Evolutionary conservation across 1,284 basidiomycete species (phyloP).

Genomic region (Moesziomyces globuligerus): DNA sequence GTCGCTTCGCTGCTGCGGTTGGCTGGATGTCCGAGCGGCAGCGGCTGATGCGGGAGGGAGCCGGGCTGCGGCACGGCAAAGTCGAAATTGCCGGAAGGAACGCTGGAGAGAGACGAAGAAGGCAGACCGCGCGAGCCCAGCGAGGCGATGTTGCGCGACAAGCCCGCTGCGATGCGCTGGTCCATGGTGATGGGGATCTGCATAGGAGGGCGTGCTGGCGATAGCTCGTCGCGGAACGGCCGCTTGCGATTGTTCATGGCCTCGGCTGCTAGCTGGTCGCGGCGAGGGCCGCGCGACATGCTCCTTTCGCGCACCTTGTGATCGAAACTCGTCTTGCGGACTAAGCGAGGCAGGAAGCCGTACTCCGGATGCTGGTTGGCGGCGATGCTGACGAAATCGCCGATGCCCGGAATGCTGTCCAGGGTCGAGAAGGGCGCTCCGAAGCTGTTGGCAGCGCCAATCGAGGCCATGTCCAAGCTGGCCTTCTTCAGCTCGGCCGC

Average conservation of each 20-base stretch:
- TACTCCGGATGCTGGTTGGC: slow-evolving; percentile 66
- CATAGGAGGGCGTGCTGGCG: slow-evolving; percentile 54
- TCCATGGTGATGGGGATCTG: slow-evolving; percentile 58
- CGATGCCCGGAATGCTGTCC: slow-evolving; percentile 65
- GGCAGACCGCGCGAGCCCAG: slow-evolving; percentile 38
- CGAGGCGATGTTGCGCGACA: slow-evolving; percentile 60
- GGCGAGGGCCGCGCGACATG: slow-evolving; percentile 54
- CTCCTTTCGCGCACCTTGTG: slow-evolving; percentile 65
- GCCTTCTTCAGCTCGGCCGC: slow-evolving; percentile 30
- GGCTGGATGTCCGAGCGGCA: slow-evolving; percentile 4
- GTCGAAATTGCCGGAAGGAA: slow-evolving; percentile 56
- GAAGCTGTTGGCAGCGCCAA: slow-evolving; percentile 54
- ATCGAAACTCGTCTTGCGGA: slow-evolving; percentile 67
- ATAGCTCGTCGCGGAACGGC: slow-evolving; percentile 57
- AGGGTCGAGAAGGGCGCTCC: slow-evolving; percentile 58
- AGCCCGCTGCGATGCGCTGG: slow-evolving; percentile 63
- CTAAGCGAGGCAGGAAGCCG: slow-evolving; percentile 64
- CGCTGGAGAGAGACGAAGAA: slow-evolving; percentile 33
- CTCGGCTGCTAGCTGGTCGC: slow-evolving; percentile 36
- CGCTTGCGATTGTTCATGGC: slow-evolving; percentile 58
- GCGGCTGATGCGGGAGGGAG: slow-evolving; percentile 17
- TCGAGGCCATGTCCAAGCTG: slow-evolving; percentile 58
- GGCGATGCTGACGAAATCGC: slow-evolving; percentile 61
- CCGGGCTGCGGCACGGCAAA: slow-evolving; percentile 50
- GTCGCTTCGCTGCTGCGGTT: slow-evolving; percentile 10